Base-by-base conservation (phyloP, 2,329 filamentous ascomycete genomes). In the Penicillium sp. region DNA sequence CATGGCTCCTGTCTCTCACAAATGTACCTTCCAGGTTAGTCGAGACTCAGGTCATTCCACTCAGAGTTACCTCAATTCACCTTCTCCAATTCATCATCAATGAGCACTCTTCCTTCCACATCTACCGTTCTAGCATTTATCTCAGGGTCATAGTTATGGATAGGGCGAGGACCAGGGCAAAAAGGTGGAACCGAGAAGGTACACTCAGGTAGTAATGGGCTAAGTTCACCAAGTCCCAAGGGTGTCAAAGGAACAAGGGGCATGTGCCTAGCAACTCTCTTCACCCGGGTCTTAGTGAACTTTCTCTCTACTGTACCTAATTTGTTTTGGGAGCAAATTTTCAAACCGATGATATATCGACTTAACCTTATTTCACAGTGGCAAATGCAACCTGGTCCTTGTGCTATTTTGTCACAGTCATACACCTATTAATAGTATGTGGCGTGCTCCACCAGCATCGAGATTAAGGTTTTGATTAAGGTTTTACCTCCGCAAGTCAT, bases 381-480 rank as follows among this genome's bases (percentile, higher is more conserved):
- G 59, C 57, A 53, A 59, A 62, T 59, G 57, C 51, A 57, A 61
- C 59, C 35, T 55, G 8, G 48, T 14, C 5, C 47, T 31, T 57
- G 45, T n/a, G 6, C 16, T 19, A n/a, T n/a, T 3, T 37, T 37
- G 35, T 46, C 39, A 47, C 35, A 47, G 46, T 37, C 33, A 55
- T 46, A 29, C 27, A 37, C 44, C 58, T 60, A 60, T 51, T 55
- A 60, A 58, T 60, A 60, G 58, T 16, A 16, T 3, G 26, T 51
- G 31, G 44, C 25, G 11, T 45, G n/a, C 9, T 16, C 29, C 11
- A 49, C 25, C 21, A 37, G 27, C 29, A 31, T 14, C 27, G 8
- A 49, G 16, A n/a, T 46, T 46, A 46, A 46, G 19, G 19, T 49
- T 49, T 49, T 5, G n/a, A 19, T 19, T 37, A 37, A 37, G 35